Evolutionary conservation across 345 rosid genomes (phyloP), one percentile per base, ranked within the genome.

Genomic region (Dipteronia dyeriana): DNA sequence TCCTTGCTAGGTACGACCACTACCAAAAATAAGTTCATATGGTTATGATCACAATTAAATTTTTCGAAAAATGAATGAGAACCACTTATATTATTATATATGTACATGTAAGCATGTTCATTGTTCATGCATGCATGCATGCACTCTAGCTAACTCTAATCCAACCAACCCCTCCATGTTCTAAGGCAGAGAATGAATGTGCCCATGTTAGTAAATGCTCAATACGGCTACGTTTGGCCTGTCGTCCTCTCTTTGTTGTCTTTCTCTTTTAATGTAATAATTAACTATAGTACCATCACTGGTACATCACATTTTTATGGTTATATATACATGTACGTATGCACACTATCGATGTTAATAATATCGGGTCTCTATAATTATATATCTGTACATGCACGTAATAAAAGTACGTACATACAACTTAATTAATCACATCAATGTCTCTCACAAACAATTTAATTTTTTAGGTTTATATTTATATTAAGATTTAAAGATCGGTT

Each of bases 141-240:
- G 34, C 34, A 31, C 34, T 34, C 38, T 34, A 34, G 38, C 38
- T 3, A 34, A 6, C 38, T 31, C 23, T 41, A 19, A 47, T 23
- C 43, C 57, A 53, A 53, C 43, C 57, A 53, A 53, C n/a, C 22
- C 26, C 70, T 10, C 70, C 82, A 62, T 38, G 78, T 68, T 79
- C 75, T 53, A 62, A 61, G 82, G 76, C 66, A 54, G 41, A 49
- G 70, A 80, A 23, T 61, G 66, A 78, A 23, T 61, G 66, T 71
- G 29, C 43, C 80, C 6, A 5, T 47, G 39, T 20, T 47, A 29
- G 26, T 20, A 34, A 29, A 16, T 66, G 77, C 73, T 43, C 12
- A 38, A 70, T 57, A 70, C 79, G 53, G 79, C 79, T 53, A 17
- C 43, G 60, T 47, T 29, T n/a, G 53, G 69, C 47, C 29, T 39